phyloP scores from a whole-genome alignment of 2,329 filamentous ascomycete genomes.

The Hortaea sp. region DNA sequence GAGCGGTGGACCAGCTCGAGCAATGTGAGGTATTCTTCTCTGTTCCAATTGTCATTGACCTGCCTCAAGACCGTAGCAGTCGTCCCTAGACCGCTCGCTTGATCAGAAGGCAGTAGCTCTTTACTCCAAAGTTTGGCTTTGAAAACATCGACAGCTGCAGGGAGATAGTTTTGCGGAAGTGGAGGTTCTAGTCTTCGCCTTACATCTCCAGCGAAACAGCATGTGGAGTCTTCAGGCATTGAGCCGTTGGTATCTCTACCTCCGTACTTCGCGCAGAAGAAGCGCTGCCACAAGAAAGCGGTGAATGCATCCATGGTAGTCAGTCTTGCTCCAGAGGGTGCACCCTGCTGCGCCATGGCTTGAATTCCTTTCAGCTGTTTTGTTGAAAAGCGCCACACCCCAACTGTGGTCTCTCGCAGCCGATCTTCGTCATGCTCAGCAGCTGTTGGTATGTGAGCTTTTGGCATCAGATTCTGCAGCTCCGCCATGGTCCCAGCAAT shows the following conservation, averaged over 20 bases:
- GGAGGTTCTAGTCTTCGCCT: slow-evolving; percentile 2
- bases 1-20: background rate
- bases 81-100: background rate
- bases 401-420: background rate
- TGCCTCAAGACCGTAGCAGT: background rate
- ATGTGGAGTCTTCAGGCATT: background rate
- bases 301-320: slow-evolving; percentile 2
- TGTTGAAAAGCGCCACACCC: slow-evolving; percentile 3
- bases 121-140: background rate
- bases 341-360: background rate
- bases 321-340: background rate
- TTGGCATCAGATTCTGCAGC: background rate
- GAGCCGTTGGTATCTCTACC: background rate
- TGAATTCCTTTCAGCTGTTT: background rate
- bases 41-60: background rate
- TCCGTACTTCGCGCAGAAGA: slow-evolving; percentile 3
- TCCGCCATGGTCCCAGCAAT: background rate
- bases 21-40: background rate
- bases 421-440: background rate
- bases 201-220: slow-evolving; percentile 1
- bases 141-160: slow-evolving; percentile 3
- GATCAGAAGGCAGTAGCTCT: background rate
- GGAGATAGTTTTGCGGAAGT: slow-evolving; percentile 1
- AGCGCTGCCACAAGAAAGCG: slow-evolving; percentile 3
- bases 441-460: background rate